A percentile compares a stretch with the other conserved stretches of the same genome.
Conservation (phyloP, 805 yeast species). For the Lipomyces sp. region DNA sequence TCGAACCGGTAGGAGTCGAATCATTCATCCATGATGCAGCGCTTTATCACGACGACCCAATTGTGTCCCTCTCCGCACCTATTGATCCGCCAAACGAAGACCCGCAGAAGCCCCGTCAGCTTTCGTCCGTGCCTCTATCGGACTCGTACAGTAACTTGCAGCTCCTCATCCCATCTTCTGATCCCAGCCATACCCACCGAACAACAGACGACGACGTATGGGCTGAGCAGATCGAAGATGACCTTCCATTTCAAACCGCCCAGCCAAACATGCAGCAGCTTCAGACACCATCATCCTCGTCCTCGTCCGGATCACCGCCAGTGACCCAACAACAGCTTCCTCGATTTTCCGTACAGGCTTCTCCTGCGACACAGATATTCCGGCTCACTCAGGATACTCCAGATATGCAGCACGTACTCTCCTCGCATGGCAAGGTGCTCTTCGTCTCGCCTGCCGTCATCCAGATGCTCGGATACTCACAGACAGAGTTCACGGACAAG, state of each 20-base stretch:
- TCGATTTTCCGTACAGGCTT: background rate
- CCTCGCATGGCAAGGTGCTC: constrained; percentile 23
- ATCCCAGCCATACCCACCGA: background rate
- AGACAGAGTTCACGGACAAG: constrained; percentile 26
- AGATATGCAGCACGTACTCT: constrained; percentile 26
- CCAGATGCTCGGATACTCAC: constrained; percentile 31
- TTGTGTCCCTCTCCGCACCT: constrained; percentile 1
- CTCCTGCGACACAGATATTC: constrained; percentile 2
- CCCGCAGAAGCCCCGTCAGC: constrained; percentile 15
- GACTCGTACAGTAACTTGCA: constrained; percentile 10
- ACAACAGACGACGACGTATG: background rate
- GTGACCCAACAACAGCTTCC: constrained; percentile 5
- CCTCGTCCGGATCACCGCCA: constrained; percentile 8
- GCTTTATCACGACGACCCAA: constrained; percentile 7
- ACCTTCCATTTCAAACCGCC: background rate
- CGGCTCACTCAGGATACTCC: constrained; percentile 14
- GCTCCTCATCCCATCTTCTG: background rate
- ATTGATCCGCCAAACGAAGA: constrained; percentile 1
- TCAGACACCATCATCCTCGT: constrained; percentile 7
- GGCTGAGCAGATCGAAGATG: background rate
- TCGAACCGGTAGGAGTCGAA: constrained; percentile 11
- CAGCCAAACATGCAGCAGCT: constrained; percentile 3
- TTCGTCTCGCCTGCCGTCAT: constrained; percentile 34
- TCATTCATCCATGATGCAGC: constrained; percentile 1
- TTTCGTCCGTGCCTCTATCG: constrained; percentile 10